Conservation (phyloP, 106 monocot genomes). For the Dactylorhiza incarnata region DNA sequence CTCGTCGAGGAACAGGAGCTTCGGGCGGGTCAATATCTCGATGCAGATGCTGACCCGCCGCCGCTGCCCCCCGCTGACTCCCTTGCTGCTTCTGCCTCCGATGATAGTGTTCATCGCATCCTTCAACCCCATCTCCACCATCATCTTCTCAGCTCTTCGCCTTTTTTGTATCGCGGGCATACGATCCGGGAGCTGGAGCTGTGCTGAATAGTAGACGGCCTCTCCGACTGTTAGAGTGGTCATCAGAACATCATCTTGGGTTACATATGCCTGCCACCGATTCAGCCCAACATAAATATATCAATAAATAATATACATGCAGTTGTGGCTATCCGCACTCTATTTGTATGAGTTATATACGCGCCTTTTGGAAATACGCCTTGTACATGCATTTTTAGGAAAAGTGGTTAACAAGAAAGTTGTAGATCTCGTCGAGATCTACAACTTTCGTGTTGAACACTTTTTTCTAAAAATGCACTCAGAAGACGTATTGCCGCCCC, state of each 20-base stretch:
- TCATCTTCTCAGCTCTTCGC: constrained; percentile 42
- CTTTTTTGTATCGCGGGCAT: constrained; percentile 49
- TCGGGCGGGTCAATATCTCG: constrained; percentile 58
- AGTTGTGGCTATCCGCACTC: too few relatives aligned
- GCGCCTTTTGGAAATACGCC: too few relatives aligned
- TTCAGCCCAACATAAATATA: background rate
- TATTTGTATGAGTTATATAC: too few relatives aligned
- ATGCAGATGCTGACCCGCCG: constrained; percentile 75
- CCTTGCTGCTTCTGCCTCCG: constrained; percentile 35
- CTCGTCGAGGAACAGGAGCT: constrained; percentile 73
- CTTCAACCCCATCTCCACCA: constrained; percentile 59
- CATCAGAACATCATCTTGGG: constrained; percentile 70
- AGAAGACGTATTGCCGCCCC: too few relatives aligned
- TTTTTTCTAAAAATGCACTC: too few relatives aligned
- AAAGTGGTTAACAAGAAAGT: too few relatives aligned
- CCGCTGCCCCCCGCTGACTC: constrained; percentile 64
- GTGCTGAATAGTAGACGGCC: constrained; percentile 60
- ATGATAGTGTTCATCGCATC: constrained; percentile 51
- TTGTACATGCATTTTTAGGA: too few relatives aligned
- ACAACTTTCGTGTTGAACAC: too few relatives aligned
- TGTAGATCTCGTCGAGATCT: too few relatives aligned
- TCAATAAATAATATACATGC: background rate
- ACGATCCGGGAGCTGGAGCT: constrained; percentile 53
- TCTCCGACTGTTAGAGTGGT: constrained; percentile 67
- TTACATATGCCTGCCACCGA: constrained; percentile 38